Conservation (phyloP, 805 yeast genomes). For the Candida mattraensis region DNA sequence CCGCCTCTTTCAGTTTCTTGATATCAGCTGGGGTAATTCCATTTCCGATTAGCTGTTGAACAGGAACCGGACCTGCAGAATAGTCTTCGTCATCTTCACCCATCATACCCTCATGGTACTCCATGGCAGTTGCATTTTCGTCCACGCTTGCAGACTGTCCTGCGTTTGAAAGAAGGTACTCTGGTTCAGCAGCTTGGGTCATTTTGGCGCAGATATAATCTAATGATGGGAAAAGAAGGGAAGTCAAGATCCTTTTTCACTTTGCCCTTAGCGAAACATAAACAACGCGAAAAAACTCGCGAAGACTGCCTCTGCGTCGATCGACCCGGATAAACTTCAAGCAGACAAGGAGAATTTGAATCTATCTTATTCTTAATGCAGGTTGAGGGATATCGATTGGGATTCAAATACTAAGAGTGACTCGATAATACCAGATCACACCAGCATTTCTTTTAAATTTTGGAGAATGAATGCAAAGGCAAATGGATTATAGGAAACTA, state of each 20-base stretch:
- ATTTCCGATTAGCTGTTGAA: conserved; percentile 63
- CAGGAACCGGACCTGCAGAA: conserved; percentile 51
- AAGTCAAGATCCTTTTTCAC: conserved; percentile 1
- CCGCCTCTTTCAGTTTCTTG: conserved; percentile 76
- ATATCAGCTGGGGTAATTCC: conserved; percentile 83
- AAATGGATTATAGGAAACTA: no score
- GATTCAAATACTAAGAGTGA: no score
- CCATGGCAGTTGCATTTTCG: conserved; percentile 13
- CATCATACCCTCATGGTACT: conserved; percentile 26
- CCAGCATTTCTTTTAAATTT: no score
- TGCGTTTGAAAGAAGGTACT: conserved; percentile 10
- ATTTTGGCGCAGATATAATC: conserved; percentile 1
- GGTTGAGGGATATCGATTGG: no score
- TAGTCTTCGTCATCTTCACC: conserved; percentile 40
- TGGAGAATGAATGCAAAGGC: no score
- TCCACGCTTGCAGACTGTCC: conserved; percentile 10
- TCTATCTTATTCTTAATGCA: no score
- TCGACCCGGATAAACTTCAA: no score
- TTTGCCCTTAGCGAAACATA: conserved; percentile 17
- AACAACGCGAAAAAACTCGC: conserved; percentile 24
- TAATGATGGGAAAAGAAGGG: not conserved
- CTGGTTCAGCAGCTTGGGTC: conserved; percentile 18
- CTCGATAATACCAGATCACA: no score
- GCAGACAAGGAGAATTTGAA: no score
- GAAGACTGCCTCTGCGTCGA: no score